Percentiles rank a stretch among this genome's conserved stretches.
These are phyloP conservation scores for Cyberlindnera subsufficiens DNA, from an alignment of 805 yeast species.

Conservation along the genomic window DNA sequence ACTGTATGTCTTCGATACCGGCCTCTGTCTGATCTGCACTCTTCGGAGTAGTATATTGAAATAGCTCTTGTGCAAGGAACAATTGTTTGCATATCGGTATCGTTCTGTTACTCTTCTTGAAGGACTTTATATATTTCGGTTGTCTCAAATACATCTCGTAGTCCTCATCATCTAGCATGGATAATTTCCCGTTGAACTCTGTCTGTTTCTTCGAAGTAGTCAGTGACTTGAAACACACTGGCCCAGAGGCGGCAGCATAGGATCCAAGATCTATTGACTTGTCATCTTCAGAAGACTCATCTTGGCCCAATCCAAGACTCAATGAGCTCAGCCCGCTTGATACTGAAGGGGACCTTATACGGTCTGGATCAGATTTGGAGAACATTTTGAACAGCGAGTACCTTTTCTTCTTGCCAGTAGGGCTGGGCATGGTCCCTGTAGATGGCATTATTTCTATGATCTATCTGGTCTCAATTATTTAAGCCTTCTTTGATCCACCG, in stretches of 20 bases:
- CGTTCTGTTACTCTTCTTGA: constrained; percentile 39
- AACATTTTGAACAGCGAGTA: neutral
- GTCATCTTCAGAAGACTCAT: constrained; percentile 15
- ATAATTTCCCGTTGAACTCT: constrained; percentile 4
- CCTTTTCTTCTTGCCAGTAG: neutral
- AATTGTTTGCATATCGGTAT: constrained; percentile 43
- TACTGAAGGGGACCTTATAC: neutral
- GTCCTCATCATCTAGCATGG: constrained; percentile 26
- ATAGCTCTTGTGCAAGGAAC: constrained; percentile 63
- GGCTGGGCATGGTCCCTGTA: too few relatives aligned
- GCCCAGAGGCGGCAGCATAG: constrained; percentile 12
- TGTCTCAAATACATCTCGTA: constrained; percentile 36
- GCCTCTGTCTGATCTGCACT: neutral
- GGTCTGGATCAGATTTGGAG: neutral
- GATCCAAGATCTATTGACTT: constrained; percentile 10
- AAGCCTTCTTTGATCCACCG: too few relatives aligned
- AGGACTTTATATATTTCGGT: constrained; percentile 51
- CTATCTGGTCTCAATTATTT: too few relatives aligned
- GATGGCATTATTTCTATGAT: too few relatives aligned
- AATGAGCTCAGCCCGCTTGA: neutral
- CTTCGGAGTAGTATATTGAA: constrained; percentile 10
- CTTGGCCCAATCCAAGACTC: neutral
- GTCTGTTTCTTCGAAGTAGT: constrained; percentile 1
- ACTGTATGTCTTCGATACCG: constrained; percentile 1
- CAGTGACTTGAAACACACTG: constrained; percentile 11